phyloP scores from a whole-genome alignment of 495 filamentous ascomycete genomes.

The Penicillium roqueforti region DNA sequence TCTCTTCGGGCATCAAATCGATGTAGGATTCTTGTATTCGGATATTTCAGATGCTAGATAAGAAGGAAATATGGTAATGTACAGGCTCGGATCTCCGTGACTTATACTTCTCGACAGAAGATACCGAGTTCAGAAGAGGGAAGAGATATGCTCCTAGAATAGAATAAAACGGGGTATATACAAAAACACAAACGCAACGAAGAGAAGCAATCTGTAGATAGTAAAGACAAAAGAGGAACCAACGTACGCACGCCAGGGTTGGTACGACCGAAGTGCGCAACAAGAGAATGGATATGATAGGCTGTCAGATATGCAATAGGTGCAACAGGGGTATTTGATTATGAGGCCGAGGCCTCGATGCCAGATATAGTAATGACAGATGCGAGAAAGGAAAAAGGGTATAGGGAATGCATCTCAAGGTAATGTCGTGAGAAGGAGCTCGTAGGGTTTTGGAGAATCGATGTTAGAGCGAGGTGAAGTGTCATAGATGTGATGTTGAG shows the following conservation, averaged over 20 bases:
- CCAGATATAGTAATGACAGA: neutral
- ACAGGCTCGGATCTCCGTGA: neutral
- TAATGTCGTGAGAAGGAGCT: neutral
- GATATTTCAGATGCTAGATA: neutral
- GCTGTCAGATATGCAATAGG: constrained; percentile 1
- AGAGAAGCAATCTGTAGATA: neutral
- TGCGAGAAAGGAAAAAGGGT: neutral
- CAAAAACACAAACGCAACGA: neutral
- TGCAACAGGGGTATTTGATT: constrained; percentile 5
- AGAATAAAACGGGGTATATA: constrained; percentile 5
- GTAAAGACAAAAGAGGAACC: neutral
- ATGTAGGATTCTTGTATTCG: neutral
- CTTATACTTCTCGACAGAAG: neutral
- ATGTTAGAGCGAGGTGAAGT: neutral
- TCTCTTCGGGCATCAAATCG: neutral
- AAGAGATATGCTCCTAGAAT: neutral
- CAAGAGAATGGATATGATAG: constrained; percentile 2
- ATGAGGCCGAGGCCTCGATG: neutral
- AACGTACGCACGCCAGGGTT: neutral
- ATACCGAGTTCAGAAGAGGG: neutral
- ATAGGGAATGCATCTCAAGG: constrained; percentile 4
- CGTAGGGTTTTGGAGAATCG: neutral
- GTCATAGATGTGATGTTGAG: neutral
- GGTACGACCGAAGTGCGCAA: neutral
- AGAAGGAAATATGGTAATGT: neutral